phyloP scores from a whole-genome alignment of 2,329 filamentous ascomycete species.

The Xylariaceae sp. region DNA sequence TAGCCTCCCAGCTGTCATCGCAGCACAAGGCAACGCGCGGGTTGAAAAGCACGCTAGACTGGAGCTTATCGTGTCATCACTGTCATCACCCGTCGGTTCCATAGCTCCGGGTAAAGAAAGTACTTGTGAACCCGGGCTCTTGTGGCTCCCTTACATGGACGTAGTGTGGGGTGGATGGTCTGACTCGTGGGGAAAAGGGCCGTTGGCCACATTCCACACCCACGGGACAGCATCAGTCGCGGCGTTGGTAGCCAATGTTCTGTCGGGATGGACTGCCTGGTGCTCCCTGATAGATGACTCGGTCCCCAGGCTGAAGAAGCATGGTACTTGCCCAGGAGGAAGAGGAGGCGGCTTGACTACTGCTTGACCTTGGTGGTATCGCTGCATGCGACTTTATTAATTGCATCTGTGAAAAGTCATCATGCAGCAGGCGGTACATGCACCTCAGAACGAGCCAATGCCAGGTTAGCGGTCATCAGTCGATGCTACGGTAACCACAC shows the following conservation, averaged over 20 bases:
- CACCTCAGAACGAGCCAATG: slow-evolving; percentile 4
- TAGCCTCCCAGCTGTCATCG: not conserved
- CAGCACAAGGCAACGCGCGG: not conserved
- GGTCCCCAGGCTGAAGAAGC: slow-evolving; percentile 9
- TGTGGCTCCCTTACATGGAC: not conserved
- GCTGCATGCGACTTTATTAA: slow-evolving; percentile 7
- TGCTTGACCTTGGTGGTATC: slow-evolving; percentile 7
- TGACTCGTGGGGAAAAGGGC: not conserved
- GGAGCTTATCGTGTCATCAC: slow-evolving; percentile 8
- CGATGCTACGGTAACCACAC: slow-evolving; percentile 19
- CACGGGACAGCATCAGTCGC: slow-evolving; percentile 14
- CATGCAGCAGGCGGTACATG: not conserved
- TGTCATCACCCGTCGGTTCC: slow-evolving; percentile 15
- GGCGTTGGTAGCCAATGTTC: slow-evolving; percentile 4
- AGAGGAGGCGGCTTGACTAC: not conserved
- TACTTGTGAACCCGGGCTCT: not conserved
- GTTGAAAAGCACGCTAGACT: not conserved
- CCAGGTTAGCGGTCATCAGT: not conserved
- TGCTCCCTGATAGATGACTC: not conserved
- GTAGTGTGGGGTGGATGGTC: not conserved
- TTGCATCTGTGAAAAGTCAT: slow-evolving; percentile 9
- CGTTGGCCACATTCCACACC: slow-evolving; percentile 6
- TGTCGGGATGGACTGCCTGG: not conserved
- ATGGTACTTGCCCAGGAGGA: slow-evolving; percentile 10
- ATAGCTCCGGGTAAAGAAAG: slow-evolving; percentile 8